phyloP scores from a whole-genome alignment of 1,284 basidiomycete species.

The Agroathelia rolfsii region DNA sequence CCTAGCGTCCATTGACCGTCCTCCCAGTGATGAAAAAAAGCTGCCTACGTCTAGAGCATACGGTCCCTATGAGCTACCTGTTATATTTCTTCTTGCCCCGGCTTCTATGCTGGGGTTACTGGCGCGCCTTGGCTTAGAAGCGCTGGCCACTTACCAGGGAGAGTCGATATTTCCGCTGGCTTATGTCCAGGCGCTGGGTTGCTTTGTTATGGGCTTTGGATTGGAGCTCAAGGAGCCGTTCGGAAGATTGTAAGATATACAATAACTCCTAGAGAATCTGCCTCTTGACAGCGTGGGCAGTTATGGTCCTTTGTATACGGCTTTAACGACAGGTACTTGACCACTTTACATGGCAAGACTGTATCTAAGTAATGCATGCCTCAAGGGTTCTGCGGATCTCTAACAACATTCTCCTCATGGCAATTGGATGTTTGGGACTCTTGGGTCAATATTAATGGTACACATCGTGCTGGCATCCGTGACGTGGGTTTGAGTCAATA shows the following conservation, averaged over 20 bases:
- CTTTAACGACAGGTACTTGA: slow-evolving; percentile 72
- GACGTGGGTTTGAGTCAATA: slow-evolving; percentile 59
- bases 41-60: slow-evolving; percentile 37
- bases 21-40: slow-evolving; percentile 34
- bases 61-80: slow-evolving; percentile 49
- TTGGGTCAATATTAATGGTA: slow-evolving; percentile 65
- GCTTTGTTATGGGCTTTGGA: slow-evolving; percentile 83
- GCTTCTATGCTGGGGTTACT: slow-evolving; percentile 74
- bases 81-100: slow-evolving; percentile 65
- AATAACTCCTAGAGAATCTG: slow-evolving; percentile 5
- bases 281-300: slow-evolving; percentile 28
- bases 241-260: slow-evolving; percentile 56
- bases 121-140: slow-evolving; percentile 64
- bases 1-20: slow-evolving; percentile 41
- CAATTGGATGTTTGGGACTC: slow-evolving; percentile 82
- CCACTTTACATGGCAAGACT: background rate
- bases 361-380: slow-evolving; percentile 5
- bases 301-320: slow-evolving; percentile 82
- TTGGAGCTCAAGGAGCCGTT: slow-evolving; percentile 63
- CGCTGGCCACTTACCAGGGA: slow-evolving; percentile 66
- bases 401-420: slow-evolving; percentile 97
- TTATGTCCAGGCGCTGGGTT: slow-evolving; percentile 85
- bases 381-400: slow-evolving; percentile 86
- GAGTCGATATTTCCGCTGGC: slow-evolving; percentile 74
- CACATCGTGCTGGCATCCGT: slow-evolving; percentile 58